Evolutionary conservation across 192 early-diverging fungal genomes (phyloP).

Genomic region (Oehlia diaphana): DNA sequence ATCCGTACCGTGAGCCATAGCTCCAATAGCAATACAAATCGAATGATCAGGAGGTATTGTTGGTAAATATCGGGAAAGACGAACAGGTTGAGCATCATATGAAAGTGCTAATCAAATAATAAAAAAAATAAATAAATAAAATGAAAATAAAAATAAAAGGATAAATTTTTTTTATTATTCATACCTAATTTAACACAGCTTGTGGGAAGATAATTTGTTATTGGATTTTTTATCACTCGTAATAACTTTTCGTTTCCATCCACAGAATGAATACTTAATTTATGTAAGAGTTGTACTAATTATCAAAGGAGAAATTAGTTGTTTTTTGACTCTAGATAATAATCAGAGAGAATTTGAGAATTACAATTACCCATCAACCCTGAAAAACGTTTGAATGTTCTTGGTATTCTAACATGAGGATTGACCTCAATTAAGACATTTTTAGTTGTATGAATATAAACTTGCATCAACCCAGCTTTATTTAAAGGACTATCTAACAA

Average conservation of each 20-base stretch:
- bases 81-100: slow-evolving; percentile 84
- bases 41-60: slow-evolving; percentile 78
- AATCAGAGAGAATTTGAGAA: background rate
- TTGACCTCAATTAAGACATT: slow-evolving; percentile 98
- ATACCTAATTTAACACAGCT: slow-evolving; percentile 84
- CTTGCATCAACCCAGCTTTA: slow-evolving; percentile 97
- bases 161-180: slow-evolving; percentile 5
- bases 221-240: slow-evolving; percentile 97
- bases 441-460: slow-evolving; percentile 94
- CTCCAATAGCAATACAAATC: slow-evolving; percentile 91
- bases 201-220: slow-evolving; percentile 93
- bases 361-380: slow-evolving; percentile 84
- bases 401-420: slow-evolving; percentile 97
- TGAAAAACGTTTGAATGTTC: slow-evolving; percentile 98
- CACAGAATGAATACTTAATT: slow-evolving; percentile 90
- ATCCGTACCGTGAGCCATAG: slow-evolving; percentile 95
- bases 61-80: slow-evolving; percentile 76
- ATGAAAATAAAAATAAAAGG: background rate
- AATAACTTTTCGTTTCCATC: slow-evolving; percentile 91
- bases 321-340: background rate
- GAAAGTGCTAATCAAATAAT: slow-evolving; percentile 61
- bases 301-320: background rate
- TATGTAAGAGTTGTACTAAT: slow-evolving; percentile 95
- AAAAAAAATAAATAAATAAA: background rate
- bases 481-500: slow-evolving; percentile 97